Evolutionary conservation across 805 yeast genomes (phyloP).

Genomic region (Cyberlindnera mississippiensis): DNA sequence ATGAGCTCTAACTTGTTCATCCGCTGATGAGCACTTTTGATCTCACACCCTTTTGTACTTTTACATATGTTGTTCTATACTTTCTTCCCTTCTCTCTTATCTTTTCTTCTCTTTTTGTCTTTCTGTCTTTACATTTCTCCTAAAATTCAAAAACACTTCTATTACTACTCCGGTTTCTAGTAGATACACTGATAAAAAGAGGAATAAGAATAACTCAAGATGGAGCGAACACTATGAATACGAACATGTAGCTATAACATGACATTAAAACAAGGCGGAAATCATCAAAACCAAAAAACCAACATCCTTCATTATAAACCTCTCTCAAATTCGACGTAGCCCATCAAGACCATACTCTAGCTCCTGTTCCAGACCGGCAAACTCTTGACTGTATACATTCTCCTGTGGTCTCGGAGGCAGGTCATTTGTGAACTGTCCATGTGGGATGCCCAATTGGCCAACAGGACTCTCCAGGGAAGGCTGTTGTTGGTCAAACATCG

Average conservation of each 20-base stretch:
- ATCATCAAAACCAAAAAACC: not conserved
- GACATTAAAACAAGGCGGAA: not conserved
- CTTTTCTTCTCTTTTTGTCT: not conserved
- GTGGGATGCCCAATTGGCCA: slow-evolving; percentile 45
- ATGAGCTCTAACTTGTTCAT: no score
- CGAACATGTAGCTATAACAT: no score
- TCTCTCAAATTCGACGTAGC: slow-evolving; percentile 5
- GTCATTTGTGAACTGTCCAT: slow-evolving; percentile 41
- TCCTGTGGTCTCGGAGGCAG: slow-evolving; percentile 65
- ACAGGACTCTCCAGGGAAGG: slow-evolving; percentile 26
- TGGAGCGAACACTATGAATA: no score
- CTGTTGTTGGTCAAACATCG: slow-evolving; percentile 9
- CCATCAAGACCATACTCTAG: slow-evolving; percentile 62
- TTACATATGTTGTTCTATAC: not conserved
- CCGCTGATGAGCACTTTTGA: no score
- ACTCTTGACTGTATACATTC: slow-evolving; percentile 25
- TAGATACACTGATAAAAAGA: no score
- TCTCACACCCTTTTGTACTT: not conserved
- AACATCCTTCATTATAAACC: not conserved
- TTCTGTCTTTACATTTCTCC: no score
- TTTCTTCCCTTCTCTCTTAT: not conserved
- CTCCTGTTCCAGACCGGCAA: slow-evolving; percentile 54
- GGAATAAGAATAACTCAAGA: no score
- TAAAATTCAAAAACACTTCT: no score
- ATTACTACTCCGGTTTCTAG: no score